Base-by-base conservation (phyloP, 768 basidiomycete species). In the Psilocybe sp. region DNA sequence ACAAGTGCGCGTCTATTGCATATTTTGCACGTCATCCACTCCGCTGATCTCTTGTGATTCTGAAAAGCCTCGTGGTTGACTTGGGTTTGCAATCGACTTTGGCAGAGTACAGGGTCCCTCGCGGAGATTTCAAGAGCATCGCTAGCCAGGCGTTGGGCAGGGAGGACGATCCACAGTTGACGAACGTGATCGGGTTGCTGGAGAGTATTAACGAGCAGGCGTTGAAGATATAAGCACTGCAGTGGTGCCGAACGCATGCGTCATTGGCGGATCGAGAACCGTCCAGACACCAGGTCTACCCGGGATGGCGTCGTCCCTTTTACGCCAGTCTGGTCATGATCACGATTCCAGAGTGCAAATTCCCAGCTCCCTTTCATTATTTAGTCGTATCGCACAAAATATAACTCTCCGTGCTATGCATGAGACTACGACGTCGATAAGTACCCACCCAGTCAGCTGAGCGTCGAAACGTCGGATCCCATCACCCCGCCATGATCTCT, bases 101-200 rank as follows among this genome's bases (percentile, higher is more conserved):
- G 35, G 62, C 70, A 16, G 74, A 82, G 15, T 87, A 87, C 67
- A 79, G 80, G 1, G 85, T 90, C 1, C 86, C 87, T 7, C 72
- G 55, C 40, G 71, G 68, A 40, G 79, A 88, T 55, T 47, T 87
- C 4, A 60, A 70, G 7, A 70, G 64, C 38, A 79, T 90, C 52
- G 84, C 86, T 8, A 69, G 66, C 51, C 63, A 63, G 34, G 78
- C 75, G 8, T 59, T 82, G 44, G 77, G 76, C 15, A 67, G 65
- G 14, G 65, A 70, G 51, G 69, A 73, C 37, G 66, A 79, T 52
- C 68, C 70, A 13, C 50, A 60, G 36, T 50, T 69, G 33, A 67
- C 68, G 3, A 70, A 67, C 44, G 75, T 84, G 4, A 71, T 81
- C 15, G 66, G 74, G 38, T 49, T 85, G 57, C 59, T 88, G 20